Evolutionary conservation across 306 rosid species (phyloP), one percentile per base, ranked within the genome.

Genomic region (Dalbergia oliveri): DNA sequence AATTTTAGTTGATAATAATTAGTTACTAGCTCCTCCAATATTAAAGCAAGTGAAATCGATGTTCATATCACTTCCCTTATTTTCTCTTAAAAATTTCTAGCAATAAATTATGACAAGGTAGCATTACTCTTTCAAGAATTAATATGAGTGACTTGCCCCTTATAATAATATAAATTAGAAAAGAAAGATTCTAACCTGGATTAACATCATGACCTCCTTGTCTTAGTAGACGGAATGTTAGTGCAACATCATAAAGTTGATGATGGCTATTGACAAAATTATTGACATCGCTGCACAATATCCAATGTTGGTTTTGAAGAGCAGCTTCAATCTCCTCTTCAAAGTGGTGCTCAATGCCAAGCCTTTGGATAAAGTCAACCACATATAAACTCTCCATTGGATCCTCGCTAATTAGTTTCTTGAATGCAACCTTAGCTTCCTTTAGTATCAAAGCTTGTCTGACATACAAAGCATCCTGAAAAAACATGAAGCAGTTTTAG

Each of bases 331-430:
- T 83, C 33, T 88, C 81, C 11, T 83, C 63, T n/a, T 69, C 56
- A 81, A 88, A 88, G 60, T 31, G 76, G 73, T 86, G 60, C 3
- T 86, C 91, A 15, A 86, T 59, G 9, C 81, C 88, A 13, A 88
- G 74, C 49, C 88, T 50, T 75, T 83, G 91, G 57, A 88, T 41
- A 11, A 71, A 26, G 33, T 88, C 88, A 67, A 84, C 61, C 77
- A 79, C 35, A 21, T 49, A 39, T 50, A 79, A 79, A 60, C 64
- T 70, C 56, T 79, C 65, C 65, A 71, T 79, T 8, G 64, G 71
- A 69, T 79, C 70, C 61, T 60, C 64, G 1, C 33, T n/a, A 51
- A 33, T 47, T 8, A 26, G 45, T 74, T 82, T 81, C 15, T 10
- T 31, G 9, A 60, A 53, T 11, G 5, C 66, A 13, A 66, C 15